Base-by-base conservation (phyloP, 495 filamentous ascomycete genomes). In the Daldinia grandis region DNA sequence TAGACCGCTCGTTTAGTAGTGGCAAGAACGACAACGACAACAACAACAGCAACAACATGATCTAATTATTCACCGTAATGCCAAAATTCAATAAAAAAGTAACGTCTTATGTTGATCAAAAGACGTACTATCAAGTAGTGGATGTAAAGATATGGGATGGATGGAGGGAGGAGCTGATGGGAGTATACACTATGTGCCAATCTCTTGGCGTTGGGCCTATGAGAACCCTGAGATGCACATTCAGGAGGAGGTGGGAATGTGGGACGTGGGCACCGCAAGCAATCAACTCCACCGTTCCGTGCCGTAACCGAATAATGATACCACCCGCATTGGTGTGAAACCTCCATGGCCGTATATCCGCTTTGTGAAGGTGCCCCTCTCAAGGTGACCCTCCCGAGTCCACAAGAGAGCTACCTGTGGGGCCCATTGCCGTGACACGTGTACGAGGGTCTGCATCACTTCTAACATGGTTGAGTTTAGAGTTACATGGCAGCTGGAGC, bases 121-220 rank as follows among this genome's bases (percentile, higher is more conserved):
- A 47, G 42, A 47, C 10, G 9, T 3, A 47, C 17, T 47, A 21
- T 21, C 42, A 1, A 47, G 42, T 10, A 21, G 17, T 47, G 19
- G 19, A 47, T 21, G 24, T 21, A 21, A 47, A 47, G 42, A 47
- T 21, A 21, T 24, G 42, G 42, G 42, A 47, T 53, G 24, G 49
- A 53, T 53, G 24, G 49, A 53, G 49, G 40, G 49, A 30, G 49
- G 49, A 28, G 24, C 10, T 53, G 25, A 2, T 53, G 27, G 24
- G 30, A 30, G 27, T 53, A n/a, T n/a, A n/a, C n/a, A n/a, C 30
- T 3, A 53, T 53, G 49, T 30, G 49, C 49, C 49, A 53, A 53
- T 53, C 49, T 53, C 49, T 53, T 53, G 49, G 49, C 49, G 49
- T 53, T 25, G 49, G 49, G 42, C 42, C 42, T 47, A 53, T 53